phyloP scores from a whole-genome alignment of 2,329 filamentous ascomycete species.

The Aspergillus quadrilineatus region DNA sequence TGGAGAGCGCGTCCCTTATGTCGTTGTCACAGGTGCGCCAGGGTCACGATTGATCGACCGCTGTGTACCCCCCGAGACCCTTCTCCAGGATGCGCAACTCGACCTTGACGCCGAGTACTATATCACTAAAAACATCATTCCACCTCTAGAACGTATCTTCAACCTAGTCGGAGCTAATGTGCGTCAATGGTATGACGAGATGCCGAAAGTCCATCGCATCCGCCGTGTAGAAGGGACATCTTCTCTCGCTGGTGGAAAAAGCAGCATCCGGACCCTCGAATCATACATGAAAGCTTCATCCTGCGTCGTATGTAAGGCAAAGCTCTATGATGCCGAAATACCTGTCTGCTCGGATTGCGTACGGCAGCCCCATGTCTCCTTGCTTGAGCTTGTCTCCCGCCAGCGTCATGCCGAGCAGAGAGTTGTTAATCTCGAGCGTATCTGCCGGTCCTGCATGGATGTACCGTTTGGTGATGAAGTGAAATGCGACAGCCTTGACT shows the following conservation, averaged over 20 bases:
- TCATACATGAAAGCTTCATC: constrained; percentile 82
- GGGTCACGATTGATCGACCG: constrained; percentile 83
- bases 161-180: constrained; percentile 93
- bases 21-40: constrained; percentile 84
- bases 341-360: constrained; percentile 44
- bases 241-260: constrained; percentile 29
- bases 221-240: constrained; percentile 56
- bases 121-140: constrained; percentile 92
- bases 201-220: constrained; percentile 85
- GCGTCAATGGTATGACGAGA: constrained; percentile 88
- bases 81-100: constrained; percentile 72
- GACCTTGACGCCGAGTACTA: constrained; percentile 95
- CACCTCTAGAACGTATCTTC: constrained; percentile 92
- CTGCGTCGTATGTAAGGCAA: constrained; percentile 72
- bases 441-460: constrained; percentile 80
- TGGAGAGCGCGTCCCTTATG: constrained; percentile 91
- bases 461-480: constrained; percentile 73
- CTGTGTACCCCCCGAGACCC: constrained; percentile 80
- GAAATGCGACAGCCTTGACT: constrained; percentile 87
- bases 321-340: constrained; percentile 49
- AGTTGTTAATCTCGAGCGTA: constrained; percentile 61
- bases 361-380: constrained; percentile 51
- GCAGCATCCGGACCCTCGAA: constrained; percentile 74
- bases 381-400: constrained; percentile 63
- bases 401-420: constrained; percentile 64